phyloP scores from a whole-genome alignment of 2,329 filamentous ascomycete species.

The Rugonectria rugulosa region DNA sequence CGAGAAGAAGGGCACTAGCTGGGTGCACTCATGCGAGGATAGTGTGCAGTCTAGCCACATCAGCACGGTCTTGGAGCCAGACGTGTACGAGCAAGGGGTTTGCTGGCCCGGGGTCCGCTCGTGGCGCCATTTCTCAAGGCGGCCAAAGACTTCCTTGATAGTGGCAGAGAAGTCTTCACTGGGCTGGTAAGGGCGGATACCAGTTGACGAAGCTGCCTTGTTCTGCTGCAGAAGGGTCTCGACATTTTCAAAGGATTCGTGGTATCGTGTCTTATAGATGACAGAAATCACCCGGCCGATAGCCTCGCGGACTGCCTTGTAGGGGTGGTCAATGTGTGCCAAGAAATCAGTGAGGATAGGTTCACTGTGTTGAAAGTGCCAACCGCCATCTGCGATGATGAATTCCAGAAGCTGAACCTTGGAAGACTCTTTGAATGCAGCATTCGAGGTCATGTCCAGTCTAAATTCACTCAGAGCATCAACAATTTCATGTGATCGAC shows the following conservation, averaged over 20 bases:
- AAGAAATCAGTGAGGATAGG: constrained; percentile 91
- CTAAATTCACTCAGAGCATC: constrained; percentile 85
- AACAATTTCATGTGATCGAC: constrained; percentile 85
- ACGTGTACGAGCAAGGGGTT: constrained; percentile 92
- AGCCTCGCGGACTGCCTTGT: constrained; percentile 95
- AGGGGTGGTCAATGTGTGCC: constrained; percentile 91
- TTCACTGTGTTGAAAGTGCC: constrained; percentile 93
- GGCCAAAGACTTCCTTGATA: constrained; percentile 77
- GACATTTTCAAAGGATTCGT: constrained; percentile 90
- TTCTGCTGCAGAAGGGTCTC: constrained; percentile 78
- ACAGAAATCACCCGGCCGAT: constrained; percentile 89
- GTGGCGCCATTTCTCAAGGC: constrained; percentile 86
- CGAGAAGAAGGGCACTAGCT: constrained; percentile 90
- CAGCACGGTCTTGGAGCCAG: constrained; percentile 93
- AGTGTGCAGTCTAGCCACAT: constrained; percentile 94
- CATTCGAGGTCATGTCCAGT: constrained; percentile 92
- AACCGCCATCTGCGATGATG: constrained; percentile 84
- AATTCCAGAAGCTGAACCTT: constrained; percentile 93
- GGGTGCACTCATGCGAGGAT: constrained; percentile 90
- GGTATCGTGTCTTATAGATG: constrained; percentile 90
- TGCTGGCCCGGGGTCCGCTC: constrained; percentile 88
- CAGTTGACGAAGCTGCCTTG: constrained; percentile 80
- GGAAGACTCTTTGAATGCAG: constrained; percentile 97
- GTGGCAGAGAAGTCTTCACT: constrained; percentile 75
- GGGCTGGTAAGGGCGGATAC: constrained; percentile 83